These are phyloP conservation scores for Acacia melanoxylon DNA, from an alignment of 306 rosid genomes.

Conservation along the genomic window DNA sequence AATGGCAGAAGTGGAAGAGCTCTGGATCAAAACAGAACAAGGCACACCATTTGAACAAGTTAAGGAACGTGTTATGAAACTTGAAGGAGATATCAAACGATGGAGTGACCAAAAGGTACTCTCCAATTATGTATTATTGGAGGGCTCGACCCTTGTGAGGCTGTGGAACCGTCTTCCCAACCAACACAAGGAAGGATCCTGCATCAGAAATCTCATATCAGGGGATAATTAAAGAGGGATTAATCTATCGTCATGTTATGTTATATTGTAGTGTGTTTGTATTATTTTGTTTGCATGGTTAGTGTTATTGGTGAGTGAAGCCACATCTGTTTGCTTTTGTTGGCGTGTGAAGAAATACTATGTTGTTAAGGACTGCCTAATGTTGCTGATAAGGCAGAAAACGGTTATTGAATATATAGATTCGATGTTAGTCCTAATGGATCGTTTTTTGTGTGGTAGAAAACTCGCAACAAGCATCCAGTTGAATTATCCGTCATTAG, in stretches of 20 bases:
- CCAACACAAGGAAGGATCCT: conserved; percentile 29
- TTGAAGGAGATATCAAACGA: conserved; percentile 30
- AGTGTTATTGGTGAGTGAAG: neutral
- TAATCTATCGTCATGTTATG: neutral
- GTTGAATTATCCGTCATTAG: too few relatives aligned
- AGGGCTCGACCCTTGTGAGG: conserved; percentile 44
- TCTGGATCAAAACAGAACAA: conserved; percentile 27
- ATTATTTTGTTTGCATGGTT: neutral
- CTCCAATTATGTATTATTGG: conserved; percentile 43
- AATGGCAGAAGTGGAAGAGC: conserved; percentile 81
- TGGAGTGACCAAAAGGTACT: conserved; percentile 37
- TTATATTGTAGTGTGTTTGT: neutral
- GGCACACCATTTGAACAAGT: conserved; percentile 4
- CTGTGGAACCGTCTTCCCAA: conserved; percentile 54
- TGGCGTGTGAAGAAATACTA: neutral
- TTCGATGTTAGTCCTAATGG: neutral
- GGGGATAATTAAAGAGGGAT: neutral
- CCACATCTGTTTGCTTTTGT: neutral
- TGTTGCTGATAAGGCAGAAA: neutral
- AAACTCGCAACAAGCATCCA: too few relatives aligned
- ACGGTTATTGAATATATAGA: neutral
- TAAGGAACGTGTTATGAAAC: neutral
- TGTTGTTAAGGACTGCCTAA: neutral
- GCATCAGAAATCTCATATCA: neutral
- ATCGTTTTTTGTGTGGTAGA: neutral